A percentile compares a stretch with the other conserved stretches of the same genome.
Evolutionary conservation across 257 asterid genomes (phyloP).

Genomic region (Ajuga chamaepitys): DNA sequence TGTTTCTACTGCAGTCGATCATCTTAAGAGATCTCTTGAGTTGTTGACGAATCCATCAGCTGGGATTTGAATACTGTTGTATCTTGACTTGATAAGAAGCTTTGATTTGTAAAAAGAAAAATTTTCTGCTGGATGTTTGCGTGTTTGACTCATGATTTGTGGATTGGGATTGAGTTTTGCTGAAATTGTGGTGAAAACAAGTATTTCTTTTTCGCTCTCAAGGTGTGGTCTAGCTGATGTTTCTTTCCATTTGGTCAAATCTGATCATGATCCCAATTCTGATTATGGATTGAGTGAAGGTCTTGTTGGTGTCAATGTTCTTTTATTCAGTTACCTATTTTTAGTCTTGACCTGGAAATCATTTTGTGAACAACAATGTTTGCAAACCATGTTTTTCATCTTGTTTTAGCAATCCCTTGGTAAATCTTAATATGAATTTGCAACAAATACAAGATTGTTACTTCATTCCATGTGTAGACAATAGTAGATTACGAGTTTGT

Average conservation of each 20-base stretch:
- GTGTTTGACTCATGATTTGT: neutral
- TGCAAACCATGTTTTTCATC: neutral
- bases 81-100: neutral
- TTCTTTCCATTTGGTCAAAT: neutral
- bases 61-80: conserved; percentile 28
- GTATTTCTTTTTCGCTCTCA: neutral
- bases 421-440: no score
- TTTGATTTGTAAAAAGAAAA: conserved; percentile 12
- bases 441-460: no score
- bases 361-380: no score
- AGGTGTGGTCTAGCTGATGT: neutral
- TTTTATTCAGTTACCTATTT: neutral
- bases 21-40: conserved; percentile 75
- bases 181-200: neutral
- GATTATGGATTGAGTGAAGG: neutral
- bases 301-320: neutral
- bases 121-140: neutral
- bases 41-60: conserved; percentile 75
- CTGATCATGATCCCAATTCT: neutral
- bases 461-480: no score
- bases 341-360: no score
- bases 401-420: neutral
- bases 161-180: neutral
- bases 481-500: no score
- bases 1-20: conserved; percentile 66